A percentile compares a stretch with the other conserved stretches of the same genome.
Conservation (phyloP, 306 rosid genomes). For the Quillaja saponaria region DNA sequence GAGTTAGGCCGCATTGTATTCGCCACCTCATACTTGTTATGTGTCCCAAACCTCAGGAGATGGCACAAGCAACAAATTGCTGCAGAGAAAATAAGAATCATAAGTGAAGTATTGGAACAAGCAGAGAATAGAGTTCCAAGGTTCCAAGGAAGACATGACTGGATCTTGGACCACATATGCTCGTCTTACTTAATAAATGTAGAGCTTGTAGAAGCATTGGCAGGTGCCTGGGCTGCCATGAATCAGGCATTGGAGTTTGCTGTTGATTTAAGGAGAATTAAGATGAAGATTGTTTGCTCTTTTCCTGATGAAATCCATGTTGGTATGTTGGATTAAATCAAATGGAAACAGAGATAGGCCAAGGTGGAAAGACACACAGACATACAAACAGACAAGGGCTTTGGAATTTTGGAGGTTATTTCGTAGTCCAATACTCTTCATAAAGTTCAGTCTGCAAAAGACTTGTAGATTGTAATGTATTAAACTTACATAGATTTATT, state of each 20-base stretch:
- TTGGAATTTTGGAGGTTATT: no score
- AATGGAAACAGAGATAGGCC: neutral
- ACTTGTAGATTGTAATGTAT: no score
- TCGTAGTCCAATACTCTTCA: no score
- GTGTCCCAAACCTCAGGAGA: conserved; percentile 40
- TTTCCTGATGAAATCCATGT: conserved; percentile 39
- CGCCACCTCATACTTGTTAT: conserved; percentile 43
- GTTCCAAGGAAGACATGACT: conserved; percentile 61
- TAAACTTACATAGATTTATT: no score
- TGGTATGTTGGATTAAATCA: neutral
- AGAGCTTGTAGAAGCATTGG: conserved; percentile 52
- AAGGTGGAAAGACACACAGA: neutral
- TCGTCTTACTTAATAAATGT: conserved; percentile 45
- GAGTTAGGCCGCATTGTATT: conserved; percentile 30
- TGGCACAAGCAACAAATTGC: conserved; percentile 42
- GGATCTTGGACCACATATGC: conserved; percentile 47
- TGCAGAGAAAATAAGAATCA: conserved; percentile 44
- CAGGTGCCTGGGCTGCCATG: conserved; percentile 46
- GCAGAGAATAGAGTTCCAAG: conserved; percentile 58
- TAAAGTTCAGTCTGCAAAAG: no score
- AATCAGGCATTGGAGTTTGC: conserved; percentile 54
- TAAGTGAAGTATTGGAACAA: conserved; percentile 50
- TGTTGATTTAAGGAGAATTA: conserved; percentile 48
- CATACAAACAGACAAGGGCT: no score
- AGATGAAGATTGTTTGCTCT: conserved; percentile 37